These are phyloP conservation scores for Harringtonia aguacate DNA, from an alignment of 2,329 filamentous ascomycete species.

Conservation along the genomic window DNA sequence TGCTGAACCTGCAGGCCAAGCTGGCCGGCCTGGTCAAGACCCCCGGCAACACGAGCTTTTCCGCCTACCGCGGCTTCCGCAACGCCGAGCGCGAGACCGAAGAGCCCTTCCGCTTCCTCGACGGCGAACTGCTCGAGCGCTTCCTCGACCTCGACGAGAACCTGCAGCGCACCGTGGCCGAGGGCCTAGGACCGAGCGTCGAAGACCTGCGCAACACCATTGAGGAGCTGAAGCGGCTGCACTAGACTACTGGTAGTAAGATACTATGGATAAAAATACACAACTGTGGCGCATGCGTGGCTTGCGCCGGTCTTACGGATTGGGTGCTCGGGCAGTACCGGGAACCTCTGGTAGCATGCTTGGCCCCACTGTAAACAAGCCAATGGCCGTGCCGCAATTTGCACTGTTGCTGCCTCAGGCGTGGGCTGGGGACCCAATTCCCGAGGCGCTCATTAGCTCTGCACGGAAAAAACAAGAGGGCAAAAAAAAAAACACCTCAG, in stretches of 20 bases:
- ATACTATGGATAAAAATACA: too few species aligned
- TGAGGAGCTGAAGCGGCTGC: slow-evolving; percentile 52
- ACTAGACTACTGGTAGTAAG: slow-evolving; percentile 25
- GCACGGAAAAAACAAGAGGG: background rate
- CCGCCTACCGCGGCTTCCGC: slow-evolving; percentile 70
- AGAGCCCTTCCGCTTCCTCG: slow-evolving; percentile 78
- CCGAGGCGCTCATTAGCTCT: background rate
- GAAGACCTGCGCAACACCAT: slow-evolving; percentile 52
- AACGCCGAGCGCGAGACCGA: slow-evolving; percentile 59
- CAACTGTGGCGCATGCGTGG: background rate
- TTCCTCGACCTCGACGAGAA: slow-evolving; percentile 64
- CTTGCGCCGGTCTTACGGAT: slow-evolving; percentile 2
- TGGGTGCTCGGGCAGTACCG: slow-evolving; percentile 13
- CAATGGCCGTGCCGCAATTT: slow-evolving; percentile 12
- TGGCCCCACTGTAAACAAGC: background rate
- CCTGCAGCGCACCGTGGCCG: slow-evolving; percentile 40
- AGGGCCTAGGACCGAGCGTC: slow-evolving; percentile 48
- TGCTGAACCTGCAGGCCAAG: slow-evolving; percentile 69
- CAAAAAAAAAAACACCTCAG: slow-evolving; percentile 5
- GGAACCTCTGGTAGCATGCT: slow-evolving; percentile 4
- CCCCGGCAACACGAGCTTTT: slow-evolving; percentile 66
- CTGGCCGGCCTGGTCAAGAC: slow-evolving; percentile 57
- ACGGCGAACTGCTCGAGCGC: slow-evolving; percentile 80
- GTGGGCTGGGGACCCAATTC: background rate
- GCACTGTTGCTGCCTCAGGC: slow-evolving; percentile 12